Conservation (phyloP, 2,329 filamentous ascomycete species). For the Grosmannia clavigera region DNA sequence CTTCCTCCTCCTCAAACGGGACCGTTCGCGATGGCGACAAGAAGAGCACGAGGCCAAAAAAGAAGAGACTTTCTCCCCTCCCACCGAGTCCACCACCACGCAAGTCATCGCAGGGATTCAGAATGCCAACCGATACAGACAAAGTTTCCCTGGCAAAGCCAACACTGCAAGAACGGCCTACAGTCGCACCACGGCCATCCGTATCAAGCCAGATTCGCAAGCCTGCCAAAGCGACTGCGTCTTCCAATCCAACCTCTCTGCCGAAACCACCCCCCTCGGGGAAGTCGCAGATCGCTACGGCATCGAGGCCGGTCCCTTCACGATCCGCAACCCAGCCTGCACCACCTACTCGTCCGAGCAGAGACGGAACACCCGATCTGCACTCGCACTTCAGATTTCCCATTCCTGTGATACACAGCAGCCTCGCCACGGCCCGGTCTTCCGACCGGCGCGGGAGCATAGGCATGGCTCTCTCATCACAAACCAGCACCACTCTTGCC, state of each 20-base stretch:
- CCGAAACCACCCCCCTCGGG: not conserved
- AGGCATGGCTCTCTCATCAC: not conserved
- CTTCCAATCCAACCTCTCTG: not conserved
- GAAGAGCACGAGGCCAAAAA: conserved; percentile 30
- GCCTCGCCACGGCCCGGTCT: conserved; percentile 36
- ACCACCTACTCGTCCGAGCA: conserved; percentile 50
- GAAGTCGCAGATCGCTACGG: conserved; percentile 11
- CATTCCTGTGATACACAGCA: conserved; percentile 50
- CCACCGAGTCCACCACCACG: conserved; percentile 50
- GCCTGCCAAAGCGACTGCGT: not conserved
- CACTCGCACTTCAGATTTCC: conserved; percentile 40
- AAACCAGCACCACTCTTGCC: conserved; percentile 6
- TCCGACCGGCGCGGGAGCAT: conserved; percentile 34
- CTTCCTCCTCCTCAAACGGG: conserved; percentile 49
- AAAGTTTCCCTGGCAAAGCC: conserved; percentile 19
- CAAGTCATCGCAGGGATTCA: conserved; percentile 47
- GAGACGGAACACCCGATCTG: conserved; percentile 54
- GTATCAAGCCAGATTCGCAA: not conserved
- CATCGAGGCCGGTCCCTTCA: conserved; percentile 10
- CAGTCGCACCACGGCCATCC: conserved; percentile 3
- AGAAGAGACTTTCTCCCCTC: conserved; percentile 30
- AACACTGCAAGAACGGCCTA: conserved; percentile 9
- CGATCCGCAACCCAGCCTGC: conserved; percentile 16
- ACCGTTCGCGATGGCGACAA: conserved; percentile 45
- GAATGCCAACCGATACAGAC: conserved; percentile 22